Base-by-base conservation (phyloP, 805 yeast species). In the Wickerhamomyces bisporus region DNA sequence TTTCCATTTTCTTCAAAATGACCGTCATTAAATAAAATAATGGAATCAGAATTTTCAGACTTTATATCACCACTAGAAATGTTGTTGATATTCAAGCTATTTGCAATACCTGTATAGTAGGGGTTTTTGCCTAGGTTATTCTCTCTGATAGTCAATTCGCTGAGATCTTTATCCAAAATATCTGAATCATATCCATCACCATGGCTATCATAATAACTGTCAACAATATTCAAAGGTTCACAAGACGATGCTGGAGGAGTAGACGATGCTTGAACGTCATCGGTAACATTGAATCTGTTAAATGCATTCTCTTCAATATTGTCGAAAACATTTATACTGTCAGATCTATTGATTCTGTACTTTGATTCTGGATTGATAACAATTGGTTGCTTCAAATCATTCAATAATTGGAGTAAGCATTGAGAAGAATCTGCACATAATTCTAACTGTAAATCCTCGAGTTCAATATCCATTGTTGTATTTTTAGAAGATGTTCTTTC, bases 381-480 rank as follows among this genome's bases (percentile, higher is more conserved):
- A 2, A 85, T 59, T 0, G 89, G 88, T 12, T 75, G 76, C 48
- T 83, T 85, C 49, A 89, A 64, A 50, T 87, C 95, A 42, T 75
- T 79, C 9, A 81, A 45, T 8, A 85, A 50, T 44, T 83, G 94
- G 2, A 77, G 43, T 30, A 89, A 58, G 11, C 91, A 75, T 50
- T 86, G 82, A 0, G 79, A 70, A 0, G 96, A 86, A 55, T 89
- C 98, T 1, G 96, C 91, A 63, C 96, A 88, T 3, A 81, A 41
- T 19, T 77, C 79, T 1, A 81, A 32, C 16, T 62, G 65, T 13
- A 72, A 55, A 14, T 62, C 62, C 39, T 77, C 84, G 6, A 75
- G 45, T 36, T 68, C 68, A 9, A 79, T 51, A 33, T 71, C 72
- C 23, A 79, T 32, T 34, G 70, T 75, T 2, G 73, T 38, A 1